Evolutionary conservation across 306 rosid species (phyloP).

Genomic region (Glycine latifolia): DNA sequence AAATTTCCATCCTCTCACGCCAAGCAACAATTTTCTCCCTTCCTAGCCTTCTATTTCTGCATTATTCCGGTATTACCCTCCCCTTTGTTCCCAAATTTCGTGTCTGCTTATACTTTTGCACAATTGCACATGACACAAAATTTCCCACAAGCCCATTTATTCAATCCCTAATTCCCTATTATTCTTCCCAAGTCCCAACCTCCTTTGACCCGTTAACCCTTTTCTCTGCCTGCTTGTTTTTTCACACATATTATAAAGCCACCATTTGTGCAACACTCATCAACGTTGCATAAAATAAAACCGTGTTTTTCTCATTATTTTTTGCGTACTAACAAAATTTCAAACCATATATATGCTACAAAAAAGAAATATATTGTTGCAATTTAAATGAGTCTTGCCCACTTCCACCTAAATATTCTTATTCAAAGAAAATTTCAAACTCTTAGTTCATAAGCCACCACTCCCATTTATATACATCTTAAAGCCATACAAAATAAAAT

Average conservation of each 20-base stretch:
- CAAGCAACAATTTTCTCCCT: not conserved
- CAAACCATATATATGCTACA: not conserved
- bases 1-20: not conserved
- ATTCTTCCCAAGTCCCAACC: slow-evolving; percentile 36
- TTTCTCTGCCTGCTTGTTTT: slow-evolving; percentile 21
- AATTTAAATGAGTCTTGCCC: slow-evolving; percentile 46
- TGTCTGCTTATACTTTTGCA: slow-evolving; percentile 6
- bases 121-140: slow-evolving; percentile 20
- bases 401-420: not conserved
- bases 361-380: not conserved
- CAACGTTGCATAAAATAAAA: slow-evolving; percentile 9
- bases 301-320: slow-evolving; percentile 7
- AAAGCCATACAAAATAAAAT: slow-evolving; percentile 6
- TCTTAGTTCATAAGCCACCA: slow-evolving; percentile 19
- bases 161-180: not conserved
- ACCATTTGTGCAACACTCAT: slow-evolving; percentile 36
- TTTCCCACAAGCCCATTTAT: slow-evolving; percentile 48
- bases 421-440: slow-evolving; percentile 31
- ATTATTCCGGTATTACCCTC: slow-evolving; percentile 13
- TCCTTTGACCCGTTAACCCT: slow-evolving; percentile 48
- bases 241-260: slow-evolving; percentile 1
- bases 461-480: not conserved
- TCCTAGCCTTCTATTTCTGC: not conserved
- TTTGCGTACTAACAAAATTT: not conserved
- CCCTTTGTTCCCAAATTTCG: not conserved